phyloP scores from a whole-genome alignment of 1,284 basidiomycete species.

The Cystobasidium sp. region DNA sequence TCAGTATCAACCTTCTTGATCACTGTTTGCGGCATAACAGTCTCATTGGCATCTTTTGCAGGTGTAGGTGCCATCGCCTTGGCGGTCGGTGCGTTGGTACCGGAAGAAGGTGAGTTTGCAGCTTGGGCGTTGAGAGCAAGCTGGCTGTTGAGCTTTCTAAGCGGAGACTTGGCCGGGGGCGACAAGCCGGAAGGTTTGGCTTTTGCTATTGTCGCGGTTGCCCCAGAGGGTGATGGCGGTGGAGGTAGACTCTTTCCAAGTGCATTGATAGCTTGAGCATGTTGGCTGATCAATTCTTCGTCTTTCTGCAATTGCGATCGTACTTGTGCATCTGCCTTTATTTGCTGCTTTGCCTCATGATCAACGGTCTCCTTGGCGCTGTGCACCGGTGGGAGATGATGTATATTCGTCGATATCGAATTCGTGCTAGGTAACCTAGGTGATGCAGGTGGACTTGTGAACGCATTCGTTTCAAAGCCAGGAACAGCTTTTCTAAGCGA shows the following conservation, averaged over 20 bases:
- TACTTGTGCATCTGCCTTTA: neutral
- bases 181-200: constrained; percentile 6
- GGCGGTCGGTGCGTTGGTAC: neutral
- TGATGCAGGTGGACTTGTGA: constrained; percentile 20
- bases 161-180: constrained; percentile 25
- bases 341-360: neutral
- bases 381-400: neutral
- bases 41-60: constrained; percentile 23
- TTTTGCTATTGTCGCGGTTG: neutral
- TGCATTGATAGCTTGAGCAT: constrained; percentile 17
- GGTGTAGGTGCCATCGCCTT: constrained; percentile 8
- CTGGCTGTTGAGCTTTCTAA: constrained; percentile 25
- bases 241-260: constrained; percentile 16
- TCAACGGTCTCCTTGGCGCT: neutral
- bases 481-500: constrained; percentile 28
- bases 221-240: constrained; percentile 2
- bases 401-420: constrained; percentile 16
- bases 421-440: constrained; percentile 26
- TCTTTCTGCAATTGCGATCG: constrained; percentile 6
- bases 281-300: constrained; percentile 9
- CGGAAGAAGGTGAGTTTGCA: neutral
- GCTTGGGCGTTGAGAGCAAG: neutral
- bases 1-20: constrained; percentile 10
- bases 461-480: constrained; percentile 31
- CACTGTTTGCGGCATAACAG: constrained; percentile 16